Conservation (phyloP, 176 grass and related monocot species). For the Aechmea fasciata region DNA sequence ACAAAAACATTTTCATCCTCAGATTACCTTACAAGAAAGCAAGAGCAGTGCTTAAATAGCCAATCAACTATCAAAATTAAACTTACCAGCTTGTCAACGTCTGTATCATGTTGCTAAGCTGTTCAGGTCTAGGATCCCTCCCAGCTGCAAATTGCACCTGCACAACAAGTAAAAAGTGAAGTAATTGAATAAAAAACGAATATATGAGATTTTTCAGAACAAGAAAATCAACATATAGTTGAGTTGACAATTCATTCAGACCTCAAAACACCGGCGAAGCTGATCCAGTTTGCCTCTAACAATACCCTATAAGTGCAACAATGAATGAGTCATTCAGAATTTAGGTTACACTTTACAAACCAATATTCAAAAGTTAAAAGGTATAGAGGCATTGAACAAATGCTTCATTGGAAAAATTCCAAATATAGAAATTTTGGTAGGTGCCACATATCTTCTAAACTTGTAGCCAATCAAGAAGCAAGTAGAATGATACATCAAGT, state of each 20-base stretch:
- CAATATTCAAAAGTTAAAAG: not conserved
- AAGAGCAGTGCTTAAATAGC: not conserved
- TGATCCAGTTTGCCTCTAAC: slow-evolving; percentile 98
- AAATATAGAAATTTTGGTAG: not conserved
- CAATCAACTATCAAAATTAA: slow-evolving; percentile 20
- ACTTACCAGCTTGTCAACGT: slow-evolving; percentile 73
- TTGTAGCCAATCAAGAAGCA: not conserved
- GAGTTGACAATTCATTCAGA: slow-evolving; percentile 16
- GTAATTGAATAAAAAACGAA: not conserved
- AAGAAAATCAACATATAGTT: slow-evolving; percentile 12
- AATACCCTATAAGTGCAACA: slow-evolving; percentile 49
- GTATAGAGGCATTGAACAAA: not conserved
- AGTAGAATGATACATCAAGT: not conserved
- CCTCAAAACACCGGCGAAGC: slow-evolving; percentile 89
- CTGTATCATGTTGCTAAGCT: slow-evolving; percentile 81
- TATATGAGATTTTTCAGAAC: slow-evolving; percentile 1
- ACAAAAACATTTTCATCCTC: too few species aligned
- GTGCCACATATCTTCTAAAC: not conserved
- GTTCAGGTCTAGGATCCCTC: slow-evolving; percentile 88
- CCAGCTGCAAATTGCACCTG: slow-evolving; percentile 98
- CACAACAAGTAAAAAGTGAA: slow-evolving; percentile 18
- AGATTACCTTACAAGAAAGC: not conserved
- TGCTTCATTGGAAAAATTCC: not conserved
- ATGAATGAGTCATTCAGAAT: not conserved
- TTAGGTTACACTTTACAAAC: not conserved